A percentile compares a stretch with the other conserved stretches of the same genome.
These are phyloP conservation scores for Quercus tomentella DNA, from an alignment of 331 rosid genomes.

Conservation along the genomic window DNA sequence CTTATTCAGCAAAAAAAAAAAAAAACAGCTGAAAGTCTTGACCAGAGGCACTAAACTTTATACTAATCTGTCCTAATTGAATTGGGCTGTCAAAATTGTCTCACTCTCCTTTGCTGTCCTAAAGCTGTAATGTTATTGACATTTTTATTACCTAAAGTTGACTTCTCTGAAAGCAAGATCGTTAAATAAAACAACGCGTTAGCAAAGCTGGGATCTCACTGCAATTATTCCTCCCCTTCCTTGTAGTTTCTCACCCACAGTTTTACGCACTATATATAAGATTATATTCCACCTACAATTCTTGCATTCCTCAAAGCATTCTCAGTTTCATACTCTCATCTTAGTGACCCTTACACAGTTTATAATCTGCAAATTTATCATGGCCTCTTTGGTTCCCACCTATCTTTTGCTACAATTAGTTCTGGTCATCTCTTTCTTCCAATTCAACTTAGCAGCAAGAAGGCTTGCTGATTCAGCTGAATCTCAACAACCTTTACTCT, in stretches of 20 bases:
- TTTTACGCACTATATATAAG: neutral
- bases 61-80: neutral
- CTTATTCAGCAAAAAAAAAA: too few species aligned
- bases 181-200: neutral
- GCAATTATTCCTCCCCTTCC: neutral
- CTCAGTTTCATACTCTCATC: neutral
- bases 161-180: neutral
- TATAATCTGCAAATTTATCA: neutral
- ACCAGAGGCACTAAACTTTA: neutral
- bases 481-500: conserved; percentile 24
- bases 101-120: neutral
- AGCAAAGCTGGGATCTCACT: too few species aligned
- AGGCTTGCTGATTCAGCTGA: conserved; percentile 22
- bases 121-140: neutral
- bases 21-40: too few species aligned
- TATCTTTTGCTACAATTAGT: neutral
- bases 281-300: neutral
- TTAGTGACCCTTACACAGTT: too few species aligned
- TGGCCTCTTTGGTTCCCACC: conserved; percentile 16
- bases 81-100: neutral
- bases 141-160: neutral
- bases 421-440: conserved; percentile 14
- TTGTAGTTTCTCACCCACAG: neutral
- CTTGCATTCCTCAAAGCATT: too few species aligned
- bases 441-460: conserved; percentile 22